Evolutionary conservation across 2,329 filamentous ascomycete species (phyloP), one percentile per base, ranked within the genome.

Genomic region (Colletotrichum melonis): DNA sequence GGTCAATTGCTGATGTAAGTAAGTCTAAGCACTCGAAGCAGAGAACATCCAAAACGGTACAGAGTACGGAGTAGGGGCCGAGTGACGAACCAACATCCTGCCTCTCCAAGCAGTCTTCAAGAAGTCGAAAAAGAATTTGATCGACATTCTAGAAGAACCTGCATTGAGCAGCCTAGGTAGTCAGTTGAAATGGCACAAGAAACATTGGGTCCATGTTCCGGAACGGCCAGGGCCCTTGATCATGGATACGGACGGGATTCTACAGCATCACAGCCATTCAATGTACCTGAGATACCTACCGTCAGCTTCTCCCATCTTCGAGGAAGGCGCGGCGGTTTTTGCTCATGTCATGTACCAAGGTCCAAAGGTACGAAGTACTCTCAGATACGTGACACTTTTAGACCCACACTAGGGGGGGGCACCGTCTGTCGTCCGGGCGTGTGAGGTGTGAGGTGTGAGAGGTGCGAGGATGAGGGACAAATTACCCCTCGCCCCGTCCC

Each of bases 391-490:
- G 42, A 22, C 42, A 49, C 19, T 49, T 22, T 22, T 49, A 22
- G 42, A 49, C 42, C 42, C 42, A 49, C 42, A 49, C 42, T 49
- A 22, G 42, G 42, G 42, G 42, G 42, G 42, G 42, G 42, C n/a
- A 49, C 42, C 42, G 42, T 49, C 42, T 19, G 8, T 49, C 42
- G 46, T 64, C 46, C 54, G 46, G 62, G 62, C 54, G 46, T 64
- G 26, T 19, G 52, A 63, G 52, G 46, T 63, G 46, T 26, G 42
- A 54, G 14, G 38, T 16, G 46, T 63, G 60, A 24, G 42, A 54
- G 38, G 38, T 42, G 60, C 38, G 49, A 65, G 52, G 54, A 19
- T 65, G 63, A 65, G 63, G 63, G 63, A 65, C 63, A 65, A 65
- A 65, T 57, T 65, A 65, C 63, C 63, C 63, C 63, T 65, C 63